A percentile compares a stretch with the other conserved stretches of the same genome.
Conservation (phyloP, 2,329 filamentous ascomycete genomes). For the Coniochaeta sp. region DNA sequence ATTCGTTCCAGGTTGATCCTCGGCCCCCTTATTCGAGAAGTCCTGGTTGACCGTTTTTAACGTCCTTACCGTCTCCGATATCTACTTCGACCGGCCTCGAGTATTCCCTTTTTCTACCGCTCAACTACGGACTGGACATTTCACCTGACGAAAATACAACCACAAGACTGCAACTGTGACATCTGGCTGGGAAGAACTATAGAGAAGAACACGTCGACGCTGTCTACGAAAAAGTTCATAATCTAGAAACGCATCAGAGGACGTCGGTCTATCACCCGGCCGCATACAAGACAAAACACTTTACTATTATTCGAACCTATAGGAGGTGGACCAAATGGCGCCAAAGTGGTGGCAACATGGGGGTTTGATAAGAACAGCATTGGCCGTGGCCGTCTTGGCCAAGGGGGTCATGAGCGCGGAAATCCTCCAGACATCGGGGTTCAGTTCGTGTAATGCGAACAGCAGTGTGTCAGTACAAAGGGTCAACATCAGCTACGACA, state of each 20-base stretch:
- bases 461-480: constrained; percentile 61
- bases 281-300: neutral
- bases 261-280: neutral
- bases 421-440: constrained; percentile 73
- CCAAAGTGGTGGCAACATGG: constrained; percentile 4
- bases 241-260: neutral
- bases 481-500: constrained; percentile 74
- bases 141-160: neutral
- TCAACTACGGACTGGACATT: neutral
- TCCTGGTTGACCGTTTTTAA: constrained; percentile 16
- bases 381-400: constrained; percentile 12
- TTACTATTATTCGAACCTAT: neutral
- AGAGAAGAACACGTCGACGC: neutral
- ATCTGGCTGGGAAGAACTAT: neutral
- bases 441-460: constrained; percentile 61
- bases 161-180: neutral
- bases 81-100: constrained; percentile 10
- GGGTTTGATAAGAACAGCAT: constrained; percentile 9
- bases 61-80: constrained; percentile 6
- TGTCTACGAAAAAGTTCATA: neutral
- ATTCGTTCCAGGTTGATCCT: constrained; percentile 55
- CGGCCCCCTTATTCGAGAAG: constrained; percentile 30
- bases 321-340: constrained; percentile 5
- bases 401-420: constrained; percentile 54
- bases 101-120: neutral